Percentiles rank a stretch among this genome's conserved stretches.
phyloP scores from a whole-genome alignment of 23 red algal species.

The Gracilaria domingensis region DNA sequence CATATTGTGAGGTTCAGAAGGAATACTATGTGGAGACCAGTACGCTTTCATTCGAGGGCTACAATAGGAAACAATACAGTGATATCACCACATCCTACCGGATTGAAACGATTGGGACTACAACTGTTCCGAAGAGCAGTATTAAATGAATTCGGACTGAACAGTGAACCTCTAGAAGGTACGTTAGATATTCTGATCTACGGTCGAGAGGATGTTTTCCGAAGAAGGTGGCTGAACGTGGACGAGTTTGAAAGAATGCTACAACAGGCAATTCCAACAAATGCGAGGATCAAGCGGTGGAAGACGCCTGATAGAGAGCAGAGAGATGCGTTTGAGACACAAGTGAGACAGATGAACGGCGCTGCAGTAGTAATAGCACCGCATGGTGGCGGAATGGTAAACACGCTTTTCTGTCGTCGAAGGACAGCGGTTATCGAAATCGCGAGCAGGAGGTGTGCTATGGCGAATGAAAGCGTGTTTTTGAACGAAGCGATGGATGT shows the following conservation, averaged over 20 bases:
- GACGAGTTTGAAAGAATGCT: slow-evolving; percentile 29
- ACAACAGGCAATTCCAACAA: background rate
- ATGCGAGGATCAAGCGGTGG: slow-evolving; percentile 6
- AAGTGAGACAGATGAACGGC: slow-evolving; percentile 41
- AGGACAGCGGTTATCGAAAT: slow-evolving; percentile 40
- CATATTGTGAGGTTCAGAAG: slow-evolving; percentile 37
- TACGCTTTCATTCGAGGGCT: slow-evolving; percentile 16
- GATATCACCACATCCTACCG: slow-evolving; percentile 36
- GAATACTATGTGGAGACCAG: slow-evolving; percentile 48
- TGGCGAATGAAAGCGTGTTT: background rate
- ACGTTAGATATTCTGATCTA: slow-evolving; percentile 10
- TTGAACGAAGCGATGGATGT: slow-evolving; percentile 28
- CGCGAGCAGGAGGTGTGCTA: slow-evolving; percentile 27
- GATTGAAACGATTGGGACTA: slow-evolving; percentile 27
- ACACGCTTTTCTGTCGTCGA: slow-evolving; percentile 31
- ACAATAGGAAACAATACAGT: background rate
- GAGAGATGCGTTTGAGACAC: slow-evolving; percentile 16
- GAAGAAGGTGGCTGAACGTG: slow-evolving; percentile 37
- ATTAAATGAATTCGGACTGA: background rate
- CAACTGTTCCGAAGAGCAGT: slow-evolving; percentile 24
- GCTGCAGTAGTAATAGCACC: slow-evolving; percentile 27
- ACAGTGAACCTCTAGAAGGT: slow-evolving; percentile 8
- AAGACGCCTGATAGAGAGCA: background rate
- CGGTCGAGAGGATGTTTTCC: slow-evolving; percentile 14
- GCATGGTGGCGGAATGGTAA: slow-evolving; percentile 49